Evolutionary conservation across 1,284 basidiomycete species (phyloP).

Genomic region (Trametes pubescens): DNA sequence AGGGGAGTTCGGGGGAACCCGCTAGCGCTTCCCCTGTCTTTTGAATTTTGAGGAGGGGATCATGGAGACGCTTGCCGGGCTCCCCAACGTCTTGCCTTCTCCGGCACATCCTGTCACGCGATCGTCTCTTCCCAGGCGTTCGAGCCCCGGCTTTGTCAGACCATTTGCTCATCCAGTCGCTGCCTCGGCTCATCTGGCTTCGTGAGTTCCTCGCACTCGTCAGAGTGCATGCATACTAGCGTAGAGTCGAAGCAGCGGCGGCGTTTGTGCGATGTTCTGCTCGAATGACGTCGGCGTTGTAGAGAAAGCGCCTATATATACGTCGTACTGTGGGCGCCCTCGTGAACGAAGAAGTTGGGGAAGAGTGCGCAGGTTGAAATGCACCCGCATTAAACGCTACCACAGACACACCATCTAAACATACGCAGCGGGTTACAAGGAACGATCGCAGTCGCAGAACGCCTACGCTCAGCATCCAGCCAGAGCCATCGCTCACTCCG

Average conservation of each 20-base stretch:
- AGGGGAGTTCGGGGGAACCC: conserved; percentile 1
- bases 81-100: conserved; percentile 19
- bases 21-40: conserved; percentile 18
- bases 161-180: conserved; percentile 8
- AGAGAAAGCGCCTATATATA: background rate
- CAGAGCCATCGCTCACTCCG: background rate
- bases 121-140: conserved; percentile 20
- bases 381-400: too few species aligned
- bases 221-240: background rate
- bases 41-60: background rate
- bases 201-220: background rate
- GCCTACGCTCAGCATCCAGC: too few species aligned
- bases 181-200: conserved; percentile 16
- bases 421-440: background rate
- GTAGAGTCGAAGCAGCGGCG: background rate
- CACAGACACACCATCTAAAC: background rate
- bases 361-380: too few species aligned
- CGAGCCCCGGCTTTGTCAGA: conserved; percentile 24
- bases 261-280: background rate
- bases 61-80: conserved; percentile 5
- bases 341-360: too few species aligned
- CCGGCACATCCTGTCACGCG: conserved; percentile 27
- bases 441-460: background rate
- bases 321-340: too few species aligned
- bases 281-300: background rate